phyloP scores from a whole-genome alignment of 2,329 filamentous ascomycete genomes.

The Ceratocystis papillata region DNA sequence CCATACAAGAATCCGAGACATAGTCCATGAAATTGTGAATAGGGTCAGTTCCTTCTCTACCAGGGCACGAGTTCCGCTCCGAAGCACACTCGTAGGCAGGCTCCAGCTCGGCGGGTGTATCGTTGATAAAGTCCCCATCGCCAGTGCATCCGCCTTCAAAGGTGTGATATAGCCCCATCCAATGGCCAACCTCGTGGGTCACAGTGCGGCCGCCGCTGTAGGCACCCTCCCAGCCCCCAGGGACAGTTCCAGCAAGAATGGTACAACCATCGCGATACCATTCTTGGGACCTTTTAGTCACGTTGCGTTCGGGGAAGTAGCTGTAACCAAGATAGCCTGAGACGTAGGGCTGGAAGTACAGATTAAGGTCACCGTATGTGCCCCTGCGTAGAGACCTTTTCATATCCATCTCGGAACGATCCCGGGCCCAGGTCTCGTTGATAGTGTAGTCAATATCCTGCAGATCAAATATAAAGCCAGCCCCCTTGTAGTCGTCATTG shows the following conservation, averaged over 20 bases:
- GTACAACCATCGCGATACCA: constrained; percentile 36
- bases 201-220: constrained; percentile 31
- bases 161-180: constrained; percentile 40
- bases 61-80: constrained; percentile 33
- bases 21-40: constrained; percentile 36
- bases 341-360: constrained; percentile 33
- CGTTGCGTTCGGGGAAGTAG: constrained; percentile 36
- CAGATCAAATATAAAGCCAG: constrained; percentile 38
- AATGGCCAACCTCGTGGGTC: constrained; percentile 40
- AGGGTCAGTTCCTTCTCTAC: constrained; percentile 30
- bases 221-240: constrained; percentile 32
- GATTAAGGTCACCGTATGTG: constrained; percentile 34
- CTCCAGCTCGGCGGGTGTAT: constrained; percentile 35
- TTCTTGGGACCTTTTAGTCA: constrained; percentile 29
- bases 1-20: constrained; percentile 37
- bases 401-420: constrained; percentile 35
- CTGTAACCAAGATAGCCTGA: constrained; percentile 37
- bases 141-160: constrained; percentile 36
- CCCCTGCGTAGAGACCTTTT: constrained; percentile 39
- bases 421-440: constrained; percentile 39
- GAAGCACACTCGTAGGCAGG: constrained; percentile 32
- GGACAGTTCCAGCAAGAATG: constrained; percentile 33
- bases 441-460: constrained; percentile 37
- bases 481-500: constrained; percentile 37
- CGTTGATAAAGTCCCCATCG: constrained; percentile 34